Evolutionary conservation across 176 grass and related monocot species (phyloP).

Genomic region (Oryza meyeriana): DNA sequence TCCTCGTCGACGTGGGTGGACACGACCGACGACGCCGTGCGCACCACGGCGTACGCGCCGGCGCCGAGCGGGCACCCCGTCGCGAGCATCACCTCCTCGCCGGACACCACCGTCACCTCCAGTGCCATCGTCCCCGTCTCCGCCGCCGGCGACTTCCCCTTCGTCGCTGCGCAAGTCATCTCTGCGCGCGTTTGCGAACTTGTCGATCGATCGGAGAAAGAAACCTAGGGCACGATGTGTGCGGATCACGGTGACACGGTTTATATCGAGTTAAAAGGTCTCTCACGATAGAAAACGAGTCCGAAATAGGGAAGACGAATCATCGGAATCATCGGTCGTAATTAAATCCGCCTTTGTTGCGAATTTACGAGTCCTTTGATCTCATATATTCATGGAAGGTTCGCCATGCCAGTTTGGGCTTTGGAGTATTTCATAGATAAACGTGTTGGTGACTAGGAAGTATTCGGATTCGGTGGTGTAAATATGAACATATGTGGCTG

Average conservation of each 20-base stretch:
- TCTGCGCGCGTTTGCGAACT: neutral
- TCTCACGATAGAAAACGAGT: too few species aligned
- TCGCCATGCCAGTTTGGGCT: neutral
- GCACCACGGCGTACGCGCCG: constrained; percentile 33
- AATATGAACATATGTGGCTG: too few species aligned
- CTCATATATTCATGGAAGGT: neutral
- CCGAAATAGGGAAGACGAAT: too few species aligned
- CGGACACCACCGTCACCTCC: constrained; percentile 51
- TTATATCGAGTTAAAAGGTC: neutral
- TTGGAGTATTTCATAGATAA: neutral
- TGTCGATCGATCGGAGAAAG: neutral
- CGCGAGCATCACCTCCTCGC: constrained; percentile 26
- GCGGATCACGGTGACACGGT: neutral
- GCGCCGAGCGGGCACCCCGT: constrained; percentile 1
- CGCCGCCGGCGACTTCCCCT: neutral
- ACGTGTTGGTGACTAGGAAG: neutral
- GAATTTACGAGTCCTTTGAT: neutral
- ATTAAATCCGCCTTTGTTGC: neutral
- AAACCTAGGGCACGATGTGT: neutral
- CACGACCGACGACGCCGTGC: neutral
- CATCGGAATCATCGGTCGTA: too few species aligned
- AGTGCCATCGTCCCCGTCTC: neutral
- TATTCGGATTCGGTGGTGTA: neutral
- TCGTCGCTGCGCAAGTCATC: neutral
- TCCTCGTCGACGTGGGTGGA: constrained; percentile 29